Percentiles rank a stretch among this genome's conserved stretches.
Conservation (phyloP, 495 filamentous ascomycete species). For the Barbatosphaeria neglecta region DNA sequence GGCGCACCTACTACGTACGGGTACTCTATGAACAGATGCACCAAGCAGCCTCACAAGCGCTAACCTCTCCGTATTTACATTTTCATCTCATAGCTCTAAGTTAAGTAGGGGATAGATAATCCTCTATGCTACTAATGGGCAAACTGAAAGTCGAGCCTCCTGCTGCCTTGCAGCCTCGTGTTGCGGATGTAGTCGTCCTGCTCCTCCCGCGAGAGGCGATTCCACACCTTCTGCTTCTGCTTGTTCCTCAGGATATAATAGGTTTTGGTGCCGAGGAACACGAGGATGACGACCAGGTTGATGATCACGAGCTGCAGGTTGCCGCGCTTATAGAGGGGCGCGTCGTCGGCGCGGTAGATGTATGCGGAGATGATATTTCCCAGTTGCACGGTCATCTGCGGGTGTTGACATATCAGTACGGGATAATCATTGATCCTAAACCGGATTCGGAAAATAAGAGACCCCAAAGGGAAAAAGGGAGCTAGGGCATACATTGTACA, state of each 20-base stretch:
- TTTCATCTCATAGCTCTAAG: too few relatives aligned
- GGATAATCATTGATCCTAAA: too few relatives aligned
- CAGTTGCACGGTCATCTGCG: slow-evolving; percentile 2
- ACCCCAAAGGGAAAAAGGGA: too few relatives aligned
- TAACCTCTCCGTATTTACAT: too few relatives aligned
- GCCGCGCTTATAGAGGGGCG: slow-evolving; percentile 51
- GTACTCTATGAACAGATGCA: too few relatives aligned
- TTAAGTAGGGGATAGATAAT: too few relatives aligned
- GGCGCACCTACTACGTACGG: too few relatives aligned
- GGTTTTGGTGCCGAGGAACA: slow-evolving; percentile 26
- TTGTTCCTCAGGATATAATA: slow-evolving; percentile 36
- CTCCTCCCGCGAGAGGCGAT: slow-evolving; percentile 26
- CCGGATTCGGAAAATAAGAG: too few relatives aligned
- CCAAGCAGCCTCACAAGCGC: too few relatives aligned
- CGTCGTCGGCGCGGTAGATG: slow-evolving; percentile 33
- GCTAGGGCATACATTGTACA: slow-evolving; percentile 39
- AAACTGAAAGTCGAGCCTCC: slow-evolving; percentile 36
- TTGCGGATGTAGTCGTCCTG: slow-evolving; percentile 21
- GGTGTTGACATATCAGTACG: not conserved
- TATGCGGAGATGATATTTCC: slow-evolving; percentile 8
- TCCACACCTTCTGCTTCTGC: slow-evolving; percentile 25
- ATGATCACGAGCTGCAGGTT: slow-evolving; percentile 54
- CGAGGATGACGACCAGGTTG: slow-evolving; percentile 16
- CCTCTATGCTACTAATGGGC: too few relatives aligned
- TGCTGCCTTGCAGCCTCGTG: slow-evolving; percentile 25